Percentiles rank a stretch among this genome's conserved stretches.
These are phyloP conservation scores for Emydomyces testavorans DNA, from an alignment of 2,329 filamentous ascomycete species.

Conservation along the genomic window DNA sequence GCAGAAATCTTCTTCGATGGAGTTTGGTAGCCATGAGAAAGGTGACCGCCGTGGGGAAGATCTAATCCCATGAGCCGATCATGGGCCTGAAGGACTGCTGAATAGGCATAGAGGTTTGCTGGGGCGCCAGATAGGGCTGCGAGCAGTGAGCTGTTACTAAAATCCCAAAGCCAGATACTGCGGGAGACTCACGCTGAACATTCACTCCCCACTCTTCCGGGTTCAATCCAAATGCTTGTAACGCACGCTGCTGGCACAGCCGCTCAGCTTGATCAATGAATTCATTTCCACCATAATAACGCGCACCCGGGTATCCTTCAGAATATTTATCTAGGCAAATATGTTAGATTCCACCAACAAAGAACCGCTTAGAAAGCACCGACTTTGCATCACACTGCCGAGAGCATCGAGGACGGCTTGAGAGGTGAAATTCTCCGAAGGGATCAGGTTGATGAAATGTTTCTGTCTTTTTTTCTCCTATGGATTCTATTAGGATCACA, in stretches of 20 bases:
- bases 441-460: conserved; percentile 95
- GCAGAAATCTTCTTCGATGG: conserved; percentile 93
- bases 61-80: conserved; percentile 95
- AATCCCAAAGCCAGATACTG: conserved; percentile 3
- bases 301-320: conserved; percentile 88
- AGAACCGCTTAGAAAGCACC: conserved; percentile 22
- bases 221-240: conserved; percentile 76
- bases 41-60: conserved; percentile 83
- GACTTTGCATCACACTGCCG: conserved; percentile 91
- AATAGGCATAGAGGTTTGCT: conserved; percentile 74
- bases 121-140: conserved; percentile 70
- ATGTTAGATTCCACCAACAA: conserved; percentile 12
- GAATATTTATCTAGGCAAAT: conserved; percentile 76
- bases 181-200: conserved; percentile 56
- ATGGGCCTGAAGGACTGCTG: conserved; percentile 87
- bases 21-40: conserved; percentile 96
- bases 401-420: conserved; percentile 84
- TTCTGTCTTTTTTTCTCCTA: conserved; percentile 96
- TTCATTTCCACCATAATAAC: conserved; percentile 95
- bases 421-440: conserved; percentile 91
- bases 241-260: conserved; percentile 77
- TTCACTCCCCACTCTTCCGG: conserved; percentile 91
- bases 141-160: background rate
- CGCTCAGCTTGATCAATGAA: conserved; percentile 86
- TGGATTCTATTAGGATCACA: too few relatives aligned